Evolutionary conservation across 2,329 filamentous ascomycete species (phyloP), one percentile per base, ranked within the genome.

Genomic region (Mariannaea elegans): DNA sequence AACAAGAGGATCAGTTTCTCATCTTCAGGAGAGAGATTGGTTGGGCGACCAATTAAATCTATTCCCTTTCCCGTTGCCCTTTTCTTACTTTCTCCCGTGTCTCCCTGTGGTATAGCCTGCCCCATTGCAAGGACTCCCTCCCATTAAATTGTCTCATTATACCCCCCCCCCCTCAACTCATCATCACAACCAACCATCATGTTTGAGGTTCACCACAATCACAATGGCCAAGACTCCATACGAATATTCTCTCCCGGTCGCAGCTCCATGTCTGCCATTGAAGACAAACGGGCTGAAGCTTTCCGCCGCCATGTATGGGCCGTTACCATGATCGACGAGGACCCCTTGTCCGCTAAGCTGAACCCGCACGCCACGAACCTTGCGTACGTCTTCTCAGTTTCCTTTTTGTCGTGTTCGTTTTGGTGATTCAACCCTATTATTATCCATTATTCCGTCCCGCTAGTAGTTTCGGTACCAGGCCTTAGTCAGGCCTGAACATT

Each of bases 271-370:
- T 62, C 69, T 18, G 67, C 68, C 14, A 54, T 71, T 21, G 68
- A 71, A 29, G 67, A 71, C 44, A 71, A 64, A 61, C 56, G 63
- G 24, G 68, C 68, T 29, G 69, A 71, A 10, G 68, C 69, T 42
- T 70, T 71, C 49, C 66, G 68, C 13, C 67, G 61, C 36, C 69
- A 70, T 46, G 69, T 68, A 8, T 71, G 68, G 68, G 64, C 64
- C 8, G 63, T 65, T 14, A 71, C 69, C 31, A 71, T 71, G 69
- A 67, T 70, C 34, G 69, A 71, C 42, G 69, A 71, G 24, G 63
- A 70, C 38, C 65, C 66, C 32, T 56, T 57, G 59, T 51, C 59
- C 16, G 63, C 56, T 24, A 67, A 41, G 42, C 21, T 34, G 34
- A 61, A 57, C 42, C 58, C 66, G 23, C 65, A 63, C 55, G 70